Conservation (phyloP, 768 basidiomycete genomes). For the Mycena filopes region DNA sequence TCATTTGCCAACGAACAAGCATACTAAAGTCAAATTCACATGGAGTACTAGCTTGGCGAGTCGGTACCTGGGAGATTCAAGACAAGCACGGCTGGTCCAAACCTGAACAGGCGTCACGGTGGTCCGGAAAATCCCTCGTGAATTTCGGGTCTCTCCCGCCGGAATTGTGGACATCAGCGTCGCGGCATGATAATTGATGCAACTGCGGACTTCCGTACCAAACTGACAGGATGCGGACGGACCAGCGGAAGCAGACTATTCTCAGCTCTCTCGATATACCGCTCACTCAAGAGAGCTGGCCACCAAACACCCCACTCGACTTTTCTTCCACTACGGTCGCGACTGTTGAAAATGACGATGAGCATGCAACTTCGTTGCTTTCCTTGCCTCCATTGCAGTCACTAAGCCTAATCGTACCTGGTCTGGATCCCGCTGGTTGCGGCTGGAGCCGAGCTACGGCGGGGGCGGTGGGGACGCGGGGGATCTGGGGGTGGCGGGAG, state of each 20-base stretch:
- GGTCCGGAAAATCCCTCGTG: neutral
- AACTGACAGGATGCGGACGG: neutral
- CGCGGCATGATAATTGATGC: constrained; percentile 1
- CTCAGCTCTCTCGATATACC: constrained; percentile 9
- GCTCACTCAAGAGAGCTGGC: neutral
- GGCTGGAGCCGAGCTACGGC: too few relatives aligned
- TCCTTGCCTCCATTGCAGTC: too few relatives aligned
- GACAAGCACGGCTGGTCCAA: too few relatives aligned
- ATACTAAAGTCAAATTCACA: neutral
- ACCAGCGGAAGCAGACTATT: neutral
- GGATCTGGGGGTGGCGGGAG: too few relatives aligned
- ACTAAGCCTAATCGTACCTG: too few relatives aligned
- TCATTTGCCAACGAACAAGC: neutral
- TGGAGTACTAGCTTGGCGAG: too few relatives aligned
- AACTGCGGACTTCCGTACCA: neutral
- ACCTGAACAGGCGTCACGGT: neutral
- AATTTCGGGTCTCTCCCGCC: neutral
- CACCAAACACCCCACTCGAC: neutral
- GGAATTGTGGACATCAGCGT: neutral
- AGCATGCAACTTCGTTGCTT: too few relatives aligned
- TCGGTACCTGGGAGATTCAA: too few relatives aligned
- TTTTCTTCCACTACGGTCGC: neutral
- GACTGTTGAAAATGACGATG: neutral
- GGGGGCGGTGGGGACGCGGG: too few relatives aligned
- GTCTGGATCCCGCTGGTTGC: too few relatives aligned